Base-by-base conservation (phyloP, 2,329 filamentous ascomycete genomes). In the Exophiala lecanii-corni region DNA sequence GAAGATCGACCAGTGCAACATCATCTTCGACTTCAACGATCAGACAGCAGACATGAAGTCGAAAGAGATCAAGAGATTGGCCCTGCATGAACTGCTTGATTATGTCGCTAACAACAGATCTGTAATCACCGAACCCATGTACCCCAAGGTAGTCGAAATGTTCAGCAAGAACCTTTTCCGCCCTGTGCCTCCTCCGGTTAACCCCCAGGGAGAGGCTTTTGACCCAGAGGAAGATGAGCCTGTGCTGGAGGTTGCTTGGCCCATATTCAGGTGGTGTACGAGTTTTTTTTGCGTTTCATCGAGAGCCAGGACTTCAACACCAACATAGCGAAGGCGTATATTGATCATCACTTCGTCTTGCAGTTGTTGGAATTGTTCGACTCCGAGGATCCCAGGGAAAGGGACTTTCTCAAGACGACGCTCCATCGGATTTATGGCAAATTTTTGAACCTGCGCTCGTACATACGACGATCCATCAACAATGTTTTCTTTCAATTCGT, bases 401-500 rank as follows among this genome's bases (percentile, higher is more conserved):
- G 92, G 53, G 92, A 98, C 65, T 98, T 98, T 65, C 73, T 98
- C 55, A 98, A 98, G 75, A 98, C 92, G 0, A 98, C 92, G 0
- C 75, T 98, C 42, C 92, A 98, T 68, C 82, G 92, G 50, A 98
- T 98, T 62, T 98, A 98, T 62, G 92, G 92, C 60, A 98, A 98
- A 71, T 98, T 98, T 69, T 77, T 98, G 58, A 98, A 98, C 65
- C 75, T 98, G 51, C 84, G 92, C 48, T 97, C 92, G 20, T 98
- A 94, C 66, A 98, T 98, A 61, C 80, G 92, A 61, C 82, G 92
- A 58, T 98, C 92, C 43, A 98, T 98, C 76, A 98, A 98, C 79
- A 97, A 98, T 61, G 92, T 98, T 58, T 98, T 98, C 72, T 98
- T 98, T 76, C 92, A 98, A 63, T 98, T 98, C 66, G 89, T 89